phyloP scores from a whole-genome alignment of 2,329 filamentous ascomycete species.

The Domatiomyces globalis region DNA sequence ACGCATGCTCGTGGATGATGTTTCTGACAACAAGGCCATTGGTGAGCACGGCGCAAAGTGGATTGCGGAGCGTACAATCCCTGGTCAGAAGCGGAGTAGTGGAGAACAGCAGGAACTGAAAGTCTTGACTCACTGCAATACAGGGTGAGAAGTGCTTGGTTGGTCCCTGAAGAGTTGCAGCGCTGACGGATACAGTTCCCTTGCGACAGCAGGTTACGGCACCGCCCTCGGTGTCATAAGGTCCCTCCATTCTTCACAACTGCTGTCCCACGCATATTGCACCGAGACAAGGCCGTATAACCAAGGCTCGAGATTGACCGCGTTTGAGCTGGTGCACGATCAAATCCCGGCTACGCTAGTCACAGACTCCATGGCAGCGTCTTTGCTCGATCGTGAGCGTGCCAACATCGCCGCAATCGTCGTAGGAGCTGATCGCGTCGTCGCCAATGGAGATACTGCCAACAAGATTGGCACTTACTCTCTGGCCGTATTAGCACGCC shows the following conservation, averaged over 20 bases:
- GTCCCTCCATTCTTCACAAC: slow-evolving; percentile 51
- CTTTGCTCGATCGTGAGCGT: slow-evolving; percentile 50
- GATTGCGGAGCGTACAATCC: slow-evolving; percentile 49
- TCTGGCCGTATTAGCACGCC: slow-evolving; percentile 73
- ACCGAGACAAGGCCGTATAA: slow-evolving; percentile 97
- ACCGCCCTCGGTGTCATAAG: slow-evolving; percentile 91
- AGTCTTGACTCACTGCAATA: slow-evolving; percentile 97
- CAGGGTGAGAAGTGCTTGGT: slow-evolving; percentile 45
- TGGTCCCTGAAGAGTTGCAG: neutral
- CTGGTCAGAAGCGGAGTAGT: slow-evolving; percentile 30
- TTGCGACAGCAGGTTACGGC: slow-evolving; percentile 94
- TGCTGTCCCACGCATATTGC: slow-evolving; percentile 76
- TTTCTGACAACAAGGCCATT: slow-evolving; percentile 74
- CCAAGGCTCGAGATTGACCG: slow-evolving; percentile 85
- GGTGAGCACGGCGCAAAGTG: slow-evolving; percentile 71
- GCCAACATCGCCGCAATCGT: slow-evolving; percentile 72
- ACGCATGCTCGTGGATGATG: slow-evolving; percentile 72
- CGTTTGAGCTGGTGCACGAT: slow-evolving; percentile 93
- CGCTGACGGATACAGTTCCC: slow-evolving; percentile 42
- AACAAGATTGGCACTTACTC: slow-evolving; percentile 98
- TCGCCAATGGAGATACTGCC: slow-evolving; percentile 90
- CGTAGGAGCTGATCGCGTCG: slow-evolving; percentile 88
- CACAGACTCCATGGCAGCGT: slow-evolving; percentile 91
- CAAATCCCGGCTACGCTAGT: slow-evolving; percentile 80
- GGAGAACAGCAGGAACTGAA: slow-evolving; percentile 41